These are phyloP conservation scores for Amanita pallidorosea DNA, from an alignment of 768 basidiomycete genomes.

Conservation along the genomic window DNA sequence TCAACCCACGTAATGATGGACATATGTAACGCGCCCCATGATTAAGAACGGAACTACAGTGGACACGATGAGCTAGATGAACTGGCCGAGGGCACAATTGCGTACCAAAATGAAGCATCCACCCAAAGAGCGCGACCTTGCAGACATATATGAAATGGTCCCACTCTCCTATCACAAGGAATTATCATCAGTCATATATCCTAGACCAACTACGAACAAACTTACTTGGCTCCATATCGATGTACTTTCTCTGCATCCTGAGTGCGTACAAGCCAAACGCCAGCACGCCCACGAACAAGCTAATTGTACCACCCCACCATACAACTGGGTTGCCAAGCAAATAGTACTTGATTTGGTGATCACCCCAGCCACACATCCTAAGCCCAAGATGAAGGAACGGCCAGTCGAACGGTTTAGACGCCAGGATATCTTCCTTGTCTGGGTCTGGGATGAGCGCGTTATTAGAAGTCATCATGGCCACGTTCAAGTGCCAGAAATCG, in stretches of 20 bases:
- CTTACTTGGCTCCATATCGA: slow-evolving; percentile 83
- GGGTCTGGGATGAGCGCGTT: slow-evolving; percentile 96
- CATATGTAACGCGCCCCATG: slow-evolving; percentile 95
- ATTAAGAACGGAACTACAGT: slow-evolving; percentile 83
- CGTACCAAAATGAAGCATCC: slow-evolving; percentile 85
- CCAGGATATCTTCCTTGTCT: slow-evolving; percentile 97
- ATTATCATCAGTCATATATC: slow-evolving; percentile 1
- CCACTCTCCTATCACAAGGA: slow-evolving; percentile 59
- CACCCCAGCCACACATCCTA: slow-evolving; percentile 97
- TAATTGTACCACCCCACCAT: slow-evolving; percentile 76
- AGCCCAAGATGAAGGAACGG: slow-evolving; percentile 83
- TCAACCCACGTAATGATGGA: slow-evolving; percentile 85
- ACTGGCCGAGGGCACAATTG: slow-evolving; percentile 3
- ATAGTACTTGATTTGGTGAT: slow-evolving; percentile 83
- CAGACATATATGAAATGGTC: slow-evolving; percentile 89
- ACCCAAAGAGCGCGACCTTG: slow-evolving; percentile 86
- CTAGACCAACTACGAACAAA: slow-evolving; percentile 10
- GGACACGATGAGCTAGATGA: slow-evolving; percentile 1
- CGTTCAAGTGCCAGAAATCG: slow-evolving; percentile 98
- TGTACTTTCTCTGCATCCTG: slow-evolving; percentile 79
- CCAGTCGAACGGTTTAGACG: slow-evolving; percentile 90
- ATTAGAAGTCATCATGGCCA: slow-evolving; percentile 99
- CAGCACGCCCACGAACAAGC: slow-evolving; percentile 44
- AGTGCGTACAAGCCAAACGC: slow-evolving; percentile 62
- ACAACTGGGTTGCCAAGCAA: slow-evolving; percentile 86